phyloP scores from a whole-genome alignment of 257 asterid genomes.

The Nicotiana noctiflora region DNA sequence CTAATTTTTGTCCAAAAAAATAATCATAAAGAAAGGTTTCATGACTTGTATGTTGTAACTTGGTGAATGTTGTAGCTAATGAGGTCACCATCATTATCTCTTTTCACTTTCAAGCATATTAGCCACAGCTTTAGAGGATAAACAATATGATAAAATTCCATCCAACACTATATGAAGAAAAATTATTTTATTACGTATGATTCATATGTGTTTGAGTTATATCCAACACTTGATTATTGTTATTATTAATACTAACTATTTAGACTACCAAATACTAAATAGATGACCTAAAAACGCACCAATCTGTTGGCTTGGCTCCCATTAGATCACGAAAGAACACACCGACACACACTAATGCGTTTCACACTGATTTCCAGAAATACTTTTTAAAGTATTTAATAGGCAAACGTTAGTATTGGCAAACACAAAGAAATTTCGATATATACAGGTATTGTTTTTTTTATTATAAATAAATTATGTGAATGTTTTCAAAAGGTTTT shows the following conservation, averaged over 20 bases:
- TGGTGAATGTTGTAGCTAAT: background rate
- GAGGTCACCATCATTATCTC: background rate
- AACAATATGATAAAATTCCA: background rate
- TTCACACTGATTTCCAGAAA: background rate
- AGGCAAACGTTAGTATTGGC: background rate
- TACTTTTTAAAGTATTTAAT: background rate
- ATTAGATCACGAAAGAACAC: background rate
- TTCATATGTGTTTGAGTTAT: too few species aligned
- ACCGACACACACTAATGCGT: background rate
- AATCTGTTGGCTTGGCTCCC: background rate
- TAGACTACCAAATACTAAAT: background rate
- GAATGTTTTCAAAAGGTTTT: background rate
- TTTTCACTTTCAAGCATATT: background rate
- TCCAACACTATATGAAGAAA: background rate
- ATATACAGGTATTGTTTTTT: background rate
- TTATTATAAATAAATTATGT: too few species aligned
- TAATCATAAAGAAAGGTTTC: background rate
- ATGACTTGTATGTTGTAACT: background rate
- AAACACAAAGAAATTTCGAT: background rate
- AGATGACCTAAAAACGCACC: background rate
- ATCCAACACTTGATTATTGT: too few species aligned
- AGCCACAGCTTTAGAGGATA: background rate
- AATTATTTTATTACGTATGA: background rate
- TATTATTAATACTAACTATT: background rate
- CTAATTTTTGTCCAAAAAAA: background rate